phyloP scores from a whole-genome alignment of 768 basidiomycete species.

The Tulasnella sp. region DNA sequence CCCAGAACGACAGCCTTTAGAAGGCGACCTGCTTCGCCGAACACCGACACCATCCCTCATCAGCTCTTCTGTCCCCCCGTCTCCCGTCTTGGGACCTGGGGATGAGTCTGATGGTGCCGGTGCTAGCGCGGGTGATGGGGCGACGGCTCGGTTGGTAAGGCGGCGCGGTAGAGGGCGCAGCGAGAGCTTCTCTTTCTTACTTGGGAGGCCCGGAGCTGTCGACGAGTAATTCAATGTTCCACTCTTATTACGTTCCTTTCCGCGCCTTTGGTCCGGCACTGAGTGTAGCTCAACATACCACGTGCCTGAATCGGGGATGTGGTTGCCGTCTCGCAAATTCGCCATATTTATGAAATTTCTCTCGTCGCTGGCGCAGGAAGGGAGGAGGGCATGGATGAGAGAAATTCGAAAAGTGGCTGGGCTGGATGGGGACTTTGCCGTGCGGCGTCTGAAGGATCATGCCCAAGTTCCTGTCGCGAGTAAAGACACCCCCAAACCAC shows the following conservation, averaged over 20 bases:
- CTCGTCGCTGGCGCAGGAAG: no score
- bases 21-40: not conserved
- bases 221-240: not conserved
- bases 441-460: no score
- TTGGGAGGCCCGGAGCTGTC: slow-evolving; percentile 19
- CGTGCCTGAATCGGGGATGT: not conserved
- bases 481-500: no score
- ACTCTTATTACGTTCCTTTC: no score
- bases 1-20: slow-evolving; percentile 18
- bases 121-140: not conserved
- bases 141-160: not conserved
- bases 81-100: not conserved
- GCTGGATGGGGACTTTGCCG: no score
- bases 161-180: not conserved
- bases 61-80: not conserved
- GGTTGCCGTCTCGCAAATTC: no score
- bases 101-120: slow-evolving; percentile 12
- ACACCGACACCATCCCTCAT: not conserved
- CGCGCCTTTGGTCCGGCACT: not conserved
- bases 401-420: no score
- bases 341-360: no score
- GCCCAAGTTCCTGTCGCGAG: no score
- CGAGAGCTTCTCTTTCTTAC: slow-evolving; percentile 25
- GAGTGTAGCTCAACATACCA: not conserved
- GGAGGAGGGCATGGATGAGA: no score